Percentiles rank a stretch among this genome's conserved stretches.
Evolutionary conservation across 768 basidiomycete species (phyloP).

Genomic region (Rhizopogon vulgaris): DNA sequence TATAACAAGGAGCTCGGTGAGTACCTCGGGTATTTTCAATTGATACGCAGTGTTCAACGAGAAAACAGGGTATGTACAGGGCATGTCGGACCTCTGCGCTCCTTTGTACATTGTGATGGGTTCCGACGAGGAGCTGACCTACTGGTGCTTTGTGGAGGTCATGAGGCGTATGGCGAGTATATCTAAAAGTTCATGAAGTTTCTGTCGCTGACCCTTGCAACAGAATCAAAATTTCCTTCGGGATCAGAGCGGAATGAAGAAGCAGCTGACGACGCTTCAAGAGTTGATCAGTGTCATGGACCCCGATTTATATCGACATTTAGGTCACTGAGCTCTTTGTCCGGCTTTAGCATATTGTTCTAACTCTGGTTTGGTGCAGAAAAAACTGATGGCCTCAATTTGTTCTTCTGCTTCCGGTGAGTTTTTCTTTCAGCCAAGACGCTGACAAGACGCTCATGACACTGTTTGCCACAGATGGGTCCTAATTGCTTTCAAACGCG

Average conservation of each 20-base stretch:
- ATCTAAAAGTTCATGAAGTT: background rate
- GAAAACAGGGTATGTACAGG: constrained; percentile 87
- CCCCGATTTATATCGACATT: constrained; percentile 87
- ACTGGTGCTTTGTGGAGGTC: constrained; percentile 93
- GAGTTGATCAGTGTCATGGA: constrained; percentile 92
- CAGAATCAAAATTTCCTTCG: constrained; percentile 93
- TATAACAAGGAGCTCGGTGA: constrained; percentile 83
- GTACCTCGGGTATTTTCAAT: constrained; percentile 18
- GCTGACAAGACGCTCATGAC: background rate
- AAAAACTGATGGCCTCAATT: constrained; percentile 81
- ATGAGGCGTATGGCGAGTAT: constrained; percentile 89
- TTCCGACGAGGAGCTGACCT: constrained; percentile 84
- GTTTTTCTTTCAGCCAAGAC: constrained; percentile 11
- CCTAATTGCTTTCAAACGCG: constrained; percentile 91
- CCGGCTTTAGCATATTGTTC: background rate
- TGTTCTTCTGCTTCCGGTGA: constrained; percentile 98
- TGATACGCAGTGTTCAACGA: constrained; percentile 6
- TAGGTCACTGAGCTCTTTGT: constrained; percentile 41
- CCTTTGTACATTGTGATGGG: constrained; percentile 91
- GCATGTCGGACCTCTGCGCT: constrained; percentile 95
- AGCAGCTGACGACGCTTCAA: constrained; percentile 83
- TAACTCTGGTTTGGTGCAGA: constrained; percentile 39
- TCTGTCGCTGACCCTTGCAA: constrained; percentile 4
- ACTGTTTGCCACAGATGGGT: constrained; percentile 58
- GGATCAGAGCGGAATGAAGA: constrained; percentile 98